phyloP scores from a whole-genome alignment of 306 rosid genomes.

The Castanospermum australe region DNA sequence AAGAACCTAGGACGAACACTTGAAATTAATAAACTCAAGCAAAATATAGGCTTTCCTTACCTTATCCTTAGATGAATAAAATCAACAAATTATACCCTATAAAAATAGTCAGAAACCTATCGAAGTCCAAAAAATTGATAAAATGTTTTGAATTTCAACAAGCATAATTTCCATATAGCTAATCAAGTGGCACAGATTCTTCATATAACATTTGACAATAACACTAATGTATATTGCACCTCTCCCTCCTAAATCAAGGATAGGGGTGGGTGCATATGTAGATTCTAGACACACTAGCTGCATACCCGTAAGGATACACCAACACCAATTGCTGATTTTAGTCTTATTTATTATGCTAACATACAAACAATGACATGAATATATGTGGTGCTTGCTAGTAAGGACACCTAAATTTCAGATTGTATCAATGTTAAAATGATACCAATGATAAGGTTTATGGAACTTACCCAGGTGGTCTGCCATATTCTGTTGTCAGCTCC shows the following conservation, averaged over 20 bases:
- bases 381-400: neutral
- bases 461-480: conserved; percentile 96
- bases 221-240: neutral
- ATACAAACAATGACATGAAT: neutral
- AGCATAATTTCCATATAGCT: neutral
- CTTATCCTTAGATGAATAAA: neutral
- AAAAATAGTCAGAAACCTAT: neutral
- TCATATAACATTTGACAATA: neutral
- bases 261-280: neutral
- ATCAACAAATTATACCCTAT: neutral
- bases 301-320: neutral
- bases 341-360: neutral
- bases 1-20: neutral
- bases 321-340: neutral
- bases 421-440: neutral
- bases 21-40: neutral
- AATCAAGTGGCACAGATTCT: conserved; percentile 2
- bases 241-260: neutral
- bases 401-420: conserved; percentile 4
- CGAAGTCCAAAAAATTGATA: neutral
- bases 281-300: neutral
- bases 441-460: neutral
- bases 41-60: neutral
- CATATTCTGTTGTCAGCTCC: conserved; percentile 96
- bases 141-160: neutral